These are phyloP conservation scores for Beauveria varroae DNA, from an alignment of 2,329 filamentous ascomycete genomes.

Conservation along the genomic window DNA sequence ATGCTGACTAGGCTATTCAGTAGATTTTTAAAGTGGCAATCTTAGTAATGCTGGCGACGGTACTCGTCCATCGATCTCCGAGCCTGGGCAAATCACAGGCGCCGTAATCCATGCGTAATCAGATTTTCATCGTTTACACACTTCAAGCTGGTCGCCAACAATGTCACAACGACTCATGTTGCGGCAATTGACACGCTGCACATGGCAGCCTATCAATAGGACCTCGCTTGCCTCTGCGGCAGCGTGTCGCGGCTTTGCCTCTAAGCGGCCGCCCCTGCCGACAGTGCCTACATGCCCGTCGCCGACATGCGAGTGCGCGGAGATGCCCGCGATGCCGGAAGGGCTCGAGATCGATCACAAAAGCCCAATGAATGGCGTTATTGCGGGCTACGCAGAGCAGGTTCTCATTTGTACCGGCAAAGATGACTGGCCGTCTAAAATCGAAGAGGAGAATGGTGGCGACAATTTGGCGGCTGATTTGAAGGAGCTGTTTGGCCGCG, in stretches of 20 bases:
- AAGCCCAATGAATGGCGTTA: constrained; percentile 64
- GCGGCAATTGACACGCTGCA: constrained; percentile 2
- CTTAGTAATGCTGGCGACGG: constrained; percentile 10
- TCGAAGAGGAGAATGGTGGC: constrained; percentile 69
- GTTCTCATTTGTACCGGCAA: constrained; percentile 76
- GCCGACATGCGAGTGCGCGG: constrained; percentile 68
- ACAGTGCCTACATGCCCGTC: constrained; percentile 57
- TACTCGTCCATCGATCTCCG: constrained; percentile 11
- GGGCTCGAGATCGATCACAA: constrained; percentile 69
- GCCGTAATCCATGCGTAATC: constrained; percentile 9
- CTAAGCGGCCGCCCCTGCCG: constrained; percentile 28
- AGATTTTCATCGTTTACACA: neutral
- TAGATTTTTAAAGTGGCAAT: neutral
- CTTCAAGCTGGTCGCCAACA: neutral
- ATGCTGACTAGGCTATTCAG: neutral
- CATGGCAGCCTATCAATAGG: neutral
- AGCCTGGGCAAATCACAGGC: constrained; percentile 9
- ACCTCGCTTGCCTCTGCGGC: neutral
- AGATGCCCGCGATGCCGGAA: constrained; percentile 54
- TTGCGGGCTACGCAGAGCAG: constrained; percentile 73
- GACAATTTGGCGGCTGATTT: constrained; percentile 64
- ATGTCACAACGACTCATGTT: constrained; percentile 7
- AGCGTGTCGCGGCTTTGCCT: constrained; percentile 3
- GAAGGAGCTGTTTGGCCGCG: constrained; percentile 60
- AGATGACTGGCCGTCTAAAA: constrained; percentile 72